Percentiles rank a stretch among this genome's conserved stretches.
phyloP scores from a whole-genome alignment of 2,329 filamentous ascomycete species.

The Trichoderma gracile region DNA sequence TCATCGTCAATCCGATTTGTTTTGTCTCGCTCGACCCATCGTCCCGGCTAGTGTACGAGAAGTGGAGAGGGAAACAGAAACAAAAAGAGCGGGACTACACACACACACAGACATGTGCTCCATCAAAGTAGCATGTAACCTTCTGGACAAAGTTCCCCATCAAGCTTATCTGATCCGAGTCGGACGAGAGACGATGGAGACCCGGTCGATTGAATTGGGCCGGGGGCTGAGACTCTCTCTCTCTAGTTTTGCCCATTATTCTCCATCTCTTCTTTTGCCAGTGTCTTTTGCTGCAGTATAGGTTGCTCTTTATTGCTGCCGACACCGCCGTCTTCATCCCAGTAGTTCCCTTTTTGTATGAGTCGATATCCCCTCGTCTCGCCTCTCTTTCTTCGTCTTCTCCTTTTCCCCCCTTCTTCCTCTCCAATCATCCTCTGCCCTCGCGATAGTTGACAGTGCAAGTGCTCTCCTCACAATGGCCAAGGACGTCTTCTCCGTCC shows the following conservation, averaged over 20 bases:
- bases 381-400: background rate
- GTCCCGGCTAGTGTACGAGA: background rate
- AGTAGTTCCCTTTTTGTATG: background rate
- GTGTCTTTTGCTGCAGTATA: too few species aligned
- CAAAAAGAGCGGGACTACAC: too few species aligned
- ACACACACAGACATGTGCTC: too few species aligned
- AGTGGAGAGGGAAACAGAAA: background rate
- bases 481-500: constrained; percentile 71
- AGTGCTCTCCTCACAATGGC: constrained; percentile 52
- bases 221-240: background rate
- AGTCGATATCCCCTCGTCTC: constrained; percentile 13
- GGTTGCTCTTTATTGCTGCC: constrained; percentile 16
- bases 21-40: background rate
- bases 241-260: background rate
- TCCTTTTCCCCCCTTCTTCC: background rate
- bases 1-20: background rate
- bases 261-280: too few species aligned
- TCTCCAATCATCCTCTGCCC: background rate
- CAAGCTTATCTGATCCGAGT: constrained; percentile 25
- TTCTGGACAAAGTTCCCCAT: constrained; percentile 6
- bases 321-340: background rate
- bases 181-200: background rate
- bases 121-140: background rate
- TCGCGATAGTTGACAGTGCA: too few species aligned
- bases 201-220: constrained; percentile 17